Evolutionary conservation across 2,329 filamentous ascomycete genomes (phyloP).

Genomic region (Xylariaceae sp.): DNA sequence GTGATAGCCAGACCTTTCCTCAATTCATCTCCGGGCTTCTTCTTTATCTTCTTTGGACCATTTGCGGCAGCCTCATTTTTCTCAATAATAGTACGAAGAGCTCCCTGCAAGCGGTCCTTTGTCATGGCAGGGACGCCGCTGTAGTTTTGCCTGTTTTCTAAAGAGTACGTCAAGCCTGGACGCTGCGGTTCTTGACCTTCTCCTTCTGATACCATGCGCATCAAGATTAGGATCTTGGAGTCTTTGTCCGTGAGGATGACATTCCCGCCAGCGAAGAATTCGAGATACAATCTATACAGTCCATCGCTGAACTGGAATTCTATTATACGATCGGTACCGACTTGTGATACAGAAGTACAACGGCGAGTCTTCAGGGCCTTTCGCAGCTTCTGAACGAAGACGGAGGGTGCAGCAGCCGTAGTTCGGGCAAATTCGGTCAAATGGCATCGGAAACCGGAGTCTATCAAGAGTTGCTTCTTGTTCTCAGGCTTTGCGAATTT

Average conservation of each 20-base stretch:
- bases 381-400: slow-evolving; percentile 79
- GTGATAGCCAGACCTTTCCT: slow-evolving; percentile 77
- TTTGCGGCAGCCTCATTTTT: slow-evolving; percentile 49
- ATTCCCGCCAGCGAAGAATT: slow-evolving; percentile 96
- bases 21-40: slow-evolving; percentile 70
- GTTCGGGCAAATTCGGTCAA: slow-evolving; percentile 86
- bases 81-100: slow-evolving; percentile 62
- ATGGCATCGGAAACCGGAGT: slow-evolving; percentile 94
- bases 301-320: slow-evolving; percentile 93
- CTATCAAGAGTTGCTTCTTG: slow-evolving; percentile 86
- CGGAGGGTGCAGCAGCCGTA: slow-evolving; percentile 77
- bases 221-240: slow-evolving; percentile 73
- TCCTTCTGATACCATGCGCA: slow-evolving; percentile 75
- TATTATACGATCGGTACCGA: slow-evolving; percentile 90
- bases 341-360: slow-evolving; percentile 74
- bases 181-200: slow-evolving; percentile 81
- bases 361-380: slow-evolving; percentile 85
- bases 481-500: slow-evolving; percentile 90
- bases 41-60: slow-evolving; percentile 63
- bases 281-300: slow-evolving; percentile 78
- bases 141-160: slow-evolving; percentile 82
- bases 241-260: slow-evolving; percentile 86
- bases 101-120: slow-evolving; percentile 64
- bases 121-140: slow-evolving; percentile 71
- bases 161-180: slow-evolving; percentile 71